Evolutionary conservation across 768 basidiomycete genomes (phyloP).

Genomic region (Collybia sordida): DNA sequence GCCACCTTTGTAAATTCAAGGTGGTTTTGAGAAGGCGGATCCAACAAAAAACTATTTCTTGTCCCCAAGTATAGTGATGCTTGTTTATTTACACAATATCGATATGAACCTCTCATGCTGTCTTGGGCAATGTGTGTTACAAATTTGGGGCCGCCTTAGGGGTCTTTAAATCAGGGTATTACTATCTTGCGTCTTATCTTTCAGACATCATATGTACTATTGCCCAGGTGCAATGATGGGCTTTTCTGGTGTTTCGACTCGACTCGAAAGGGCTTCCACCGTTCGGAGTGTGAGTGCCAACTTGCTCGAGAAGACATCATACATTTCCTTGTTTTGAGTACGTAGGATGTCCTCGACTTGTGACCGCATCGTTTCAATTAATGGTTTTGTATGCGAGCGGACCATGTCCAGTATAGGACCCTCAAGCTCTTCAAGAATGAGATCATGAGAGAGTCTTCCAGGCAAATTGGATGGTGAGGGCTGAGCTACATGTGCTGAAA

Average conservation of each 20-base stretch:
- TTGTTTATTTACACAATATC: too few relatives aligned
- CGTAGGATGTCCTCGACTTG: slow-evolving; percentile 21
- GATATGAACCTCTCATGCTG: too few relatives aligned
- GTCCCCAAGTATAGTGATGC: too few relatives aligned
- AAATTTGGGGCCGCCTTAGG: too few relatives aligned
- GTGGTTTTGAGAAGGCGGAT: neutral
- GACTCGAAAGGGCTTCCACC: slow-evolving; percentile 16
- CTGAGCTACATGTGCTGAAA: slow-evolving; percentile 16
- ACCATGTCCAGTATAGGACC: slow-evolving; percentile 23
- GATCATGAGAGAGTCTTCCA: slow-evolving; percentile 17
- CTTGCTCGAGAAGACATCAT: slow-evolving; percentile 22
- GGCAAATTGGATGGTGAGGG: slow-evolving; percentile 16
- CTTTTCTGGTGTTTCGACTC: slow-evolving; percentile 5
- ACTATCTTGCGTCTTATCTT: too few relatives aligned
- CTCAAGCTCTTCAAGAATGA: slow-evolving; percentile 20
- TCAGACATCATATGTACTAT: too few relatives aligned
- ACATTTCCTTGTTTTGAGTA: slow-evolving; percentile 21
- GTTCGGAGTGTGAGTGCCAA: slow-evolving; percentile 16
- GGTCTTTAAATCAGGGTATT: too few relatives aligned
- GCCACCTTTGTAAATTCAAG: neutral
- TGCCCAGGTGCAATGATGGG: too few relatives aligned
- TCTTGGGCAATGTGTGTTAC: too few relatives aligned
- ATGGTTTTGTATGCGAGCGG: slow-evolving; percentile 19
- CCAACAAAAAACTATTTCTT: too few relatives aligned
- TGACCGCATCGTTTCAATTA: slow-evolving; percentile 18